phyloP scores from a whole-genome alignment of 1,284 basidiomycete genomes.

The Grifola frondosa region DNA sequence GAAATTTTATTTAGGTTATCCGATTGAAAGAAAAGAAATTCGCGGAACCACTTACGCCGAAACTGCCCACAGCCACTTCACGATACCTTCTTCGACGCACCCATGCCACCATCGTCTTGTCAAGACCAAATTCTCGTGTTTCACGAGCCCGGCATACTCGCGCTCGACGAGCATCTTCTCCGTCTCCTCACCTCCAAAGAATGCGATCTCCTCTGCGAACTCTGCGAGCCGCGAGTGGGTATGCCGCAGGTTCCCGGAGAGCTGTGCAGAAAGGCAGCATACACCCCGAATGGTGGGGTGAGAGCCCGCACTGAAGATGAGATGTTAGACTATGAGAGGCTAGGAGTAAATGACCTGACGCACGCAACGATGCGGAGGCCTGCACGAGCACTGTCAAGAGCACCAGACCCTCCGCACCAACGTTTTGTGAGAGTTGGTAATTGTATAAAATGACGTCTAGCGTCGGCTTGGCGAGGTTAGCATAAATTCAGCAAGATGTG shows the following conservation, averaged over 20 bases:
- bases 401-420: constrained; percentile 92
- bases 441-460: constrained; percentile 96
- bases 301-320: constrained; percentile 66
- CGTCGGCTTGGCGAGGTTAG: constrained; percentile 90
- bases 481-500: constrained; percentile 90
- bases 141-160: constrained; percentile 85
- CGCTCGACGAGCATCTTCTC: constrained; percentile 94
- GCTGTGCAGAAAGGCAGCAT: constrained; percentile 83
- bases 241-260: constrained; percentile 89
- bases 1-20: too few relatives aligned
- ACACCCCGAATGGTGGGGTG: constrained; percentile 94
- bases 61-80: constrained; percentile 97
- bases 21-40: background rate
- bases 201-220: constrained; percentile 92
- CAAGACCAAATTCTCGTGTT: constrained; percentile 86
- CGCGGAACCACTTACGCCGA: constrained; percentile 66
- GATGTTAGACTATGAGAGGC: constrained; percentile 1
- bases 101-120: constrained; percentile 87
- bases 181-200: constrained; percentile 87
- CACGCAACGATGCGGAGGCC: constrained; percentile 74
- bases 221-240: constrained; percentile 93
- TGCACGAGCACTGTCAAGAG: constrained; percentile 87
- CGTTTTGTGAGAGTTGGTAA: constrained; percentile 91
- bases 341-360: constrained; percentile 32
- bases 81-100: constrained; percentile 91